phyloP scores from a whole-genome alignment of 371 early-diverging fungal genomes.

The Actinomortierella ambigua region DNA sequence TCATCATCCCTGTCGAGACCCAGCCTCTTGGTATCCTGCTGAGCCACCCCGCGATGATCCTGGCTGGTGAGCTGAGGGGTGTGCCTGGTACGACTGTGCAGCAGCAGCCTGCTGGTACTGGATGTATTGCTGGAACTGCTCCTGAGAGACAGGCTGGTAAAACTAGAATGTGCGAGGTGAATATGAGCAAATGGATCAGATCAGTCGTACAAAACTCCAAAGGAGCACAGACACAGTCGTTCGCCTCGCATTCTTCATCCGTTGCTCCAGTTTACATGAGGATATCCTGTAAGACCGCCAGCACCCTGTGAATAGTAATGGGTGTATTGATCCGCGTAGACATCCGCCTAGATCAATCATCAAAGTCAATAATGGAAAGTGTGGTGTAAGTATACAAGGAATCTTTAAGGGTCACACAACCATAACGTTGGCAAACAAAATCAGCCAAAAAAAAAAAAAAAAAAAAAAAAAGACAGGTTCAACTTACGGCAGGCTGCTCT shows the following conservation, averaged over 20 bases:
- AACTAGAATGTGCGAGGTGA: constrained; percentile 9
- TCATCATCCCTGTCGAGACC: constrained; percentile 13
- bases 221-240: no score
- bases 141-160: constrained; percentile 34
- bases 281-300: constrained; percentile 28
- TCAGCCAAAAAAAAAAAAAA: not conserved
- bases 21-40: constrained; percentile 21
- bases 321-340: constrained; percentile 20
- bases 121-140: constrained; percentile 43
- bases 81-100: constrained; percentile 30
- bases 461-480: constrained; percentile 4
- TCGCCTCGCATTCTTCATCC: no score
- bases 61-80: constrained; percentile 24
- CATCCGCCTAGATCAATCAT: constrained; percentile 8
- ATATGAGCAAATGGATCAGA: no score
- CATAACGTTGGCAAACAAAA: no score
- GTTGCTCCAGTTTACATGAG: constrained; percentile 11
- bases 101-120: constrained; percentile 37
- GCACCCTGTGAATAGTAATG: constrained; percentile 28
- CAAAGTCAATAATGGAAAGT: not conserved
- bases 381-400: no score
- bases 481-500: constrained; percentile 27
- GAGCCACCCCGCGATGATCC: constrained; percentile 23
- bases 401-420: no score
- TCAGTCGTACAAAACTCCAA: no score